Conservation (phyloP, 2,329 filamentous ascomycete genomes). For the Pseudogymnoascus sp. region DNA sequence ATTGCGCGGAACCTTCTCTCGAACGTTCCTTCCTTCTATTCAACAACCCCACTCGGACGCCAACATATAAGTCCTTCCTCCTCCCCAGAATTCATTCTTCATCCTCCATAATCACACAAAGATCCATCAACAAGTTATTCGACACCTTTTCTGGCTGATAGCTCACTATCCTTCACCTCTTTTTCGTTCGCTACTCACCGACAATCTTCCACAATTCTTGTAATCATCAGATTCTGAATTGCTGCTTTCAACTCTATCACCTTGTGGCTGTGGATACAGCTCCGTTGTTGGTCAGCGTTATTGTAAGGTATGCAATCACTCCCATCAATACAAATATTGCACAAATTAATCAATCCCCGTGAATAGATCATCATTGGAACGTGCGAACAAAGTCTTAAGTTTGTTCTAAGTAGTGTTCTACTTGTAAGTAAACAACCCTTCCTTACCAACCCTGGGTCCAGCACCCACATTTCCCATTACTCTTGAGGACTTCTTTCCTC, state of each 20-base stretch:
- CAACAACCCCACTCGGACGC: not conserved
- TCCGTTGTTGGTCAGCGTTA: not conserved
- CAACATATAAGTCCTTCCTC: not conserved
- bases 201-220: slow-evolving; percentile 6
- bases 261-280: not conserved
- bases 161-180: slow-evolving; percentile 9
- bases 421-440: slow-evolving; percentile 1
- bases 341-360: not conserved
- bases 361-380: not conserved
- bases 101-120: slow-evolving; percentile 6
- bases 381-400: not conserved
- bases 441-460: not conserved
- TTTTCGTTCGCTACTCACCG: slow-evolving; percentile 6
- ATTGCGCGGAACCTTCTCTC: not conserved
- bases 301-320: not conserved
- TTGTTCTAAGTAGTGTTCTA: not conserved
- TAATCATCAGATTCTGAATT: slow-evolving; percentile 9
- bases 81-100: not conserved
- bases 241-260: not conserved
- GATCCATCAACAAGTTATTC: slow-evolving; percentile 7
- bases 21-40: slow-evolving; percentile 3
- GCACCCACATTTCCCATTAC: not conserved
- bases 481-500: not conserved
- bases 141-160: slow-evolving; percentile 6
- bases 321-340: not conserved